phyloP scores from a whole-genome alignment of 2,329 filamentous ascomycete species.

The Lachnellula arida region DNA sequence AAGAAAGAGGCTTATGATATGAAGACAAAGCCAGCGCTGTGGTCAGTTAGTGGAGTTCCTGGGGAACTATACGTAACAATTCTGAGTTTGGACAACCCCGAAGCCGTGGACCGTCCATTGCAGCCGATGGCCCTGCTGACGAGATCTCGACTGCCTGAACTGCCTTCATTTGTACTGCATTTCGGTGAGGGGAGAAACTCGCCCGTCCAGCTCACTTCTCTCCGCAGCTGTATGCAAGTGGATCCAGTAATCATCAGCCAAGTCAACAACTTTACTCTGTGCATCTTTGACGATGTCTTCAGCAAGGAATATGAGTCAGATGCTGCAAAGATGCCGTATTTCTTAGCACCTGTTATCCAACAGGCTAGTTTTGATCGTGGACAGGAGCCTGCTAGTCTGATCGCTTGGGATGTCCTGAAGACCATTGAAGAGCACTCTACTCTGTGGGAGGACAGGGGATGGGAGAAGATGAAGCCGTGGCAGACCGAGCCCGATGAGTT shows the following conservation, averaged over 20 bases:
- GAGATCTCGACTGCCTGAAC: conserved; percentile 54
- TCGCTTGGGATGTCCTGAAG: conserved; percentile 60
- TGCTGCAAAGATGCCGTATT: conserved; percentile 69
- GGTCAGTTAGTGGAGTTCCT: conserved; percentile 51
- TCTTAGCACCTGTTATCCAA: conserved; percentile 59
- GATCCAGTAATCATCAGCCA: conserved; percentile 41
- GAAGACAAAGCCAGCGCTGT: conserved; percentile 72
- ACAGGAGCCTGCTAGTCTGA: conserved; percentile 27
- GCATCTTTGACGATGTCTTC: conserved; percentile 78
- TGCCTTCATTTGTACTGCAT: conserved; percentile 68
- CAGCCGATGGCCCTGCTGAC: conserved; percentile 68
- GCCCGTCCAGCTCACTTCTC: conserved; percentile 45
- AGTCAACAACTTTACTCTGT: conserved; percentile 69
- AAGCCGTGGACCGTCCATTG: conserved; percentile 53
- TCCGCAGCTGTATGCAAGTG: conserved; percentile 42
- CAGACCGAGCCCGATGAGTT: conserved; percentile 39
- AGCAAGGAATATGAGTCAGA: conserved; percentile 75
- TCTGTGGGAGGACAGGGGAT: conserved; percentile 37
- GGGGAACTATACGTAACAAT: conserved; percentile 55
- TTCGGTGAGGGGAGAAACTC: conserved; percentile 61
- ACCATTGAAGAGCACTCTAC: conserved; percentile 32
- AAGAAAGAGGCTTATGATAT: conserved; percentile 75
- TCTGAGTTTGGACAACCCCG: conserved; percentile 53
- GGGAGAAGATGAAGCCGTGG: conserved; percentile 26
- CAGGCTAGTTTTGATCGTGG: conserved; percentile 1